Evolutionary conservation across 2,329 filamentous ascomycete genomes (phyloP), one percentile per base, ranked within the genome.

Genomic region (Apiospora saccharicola): DNA sequence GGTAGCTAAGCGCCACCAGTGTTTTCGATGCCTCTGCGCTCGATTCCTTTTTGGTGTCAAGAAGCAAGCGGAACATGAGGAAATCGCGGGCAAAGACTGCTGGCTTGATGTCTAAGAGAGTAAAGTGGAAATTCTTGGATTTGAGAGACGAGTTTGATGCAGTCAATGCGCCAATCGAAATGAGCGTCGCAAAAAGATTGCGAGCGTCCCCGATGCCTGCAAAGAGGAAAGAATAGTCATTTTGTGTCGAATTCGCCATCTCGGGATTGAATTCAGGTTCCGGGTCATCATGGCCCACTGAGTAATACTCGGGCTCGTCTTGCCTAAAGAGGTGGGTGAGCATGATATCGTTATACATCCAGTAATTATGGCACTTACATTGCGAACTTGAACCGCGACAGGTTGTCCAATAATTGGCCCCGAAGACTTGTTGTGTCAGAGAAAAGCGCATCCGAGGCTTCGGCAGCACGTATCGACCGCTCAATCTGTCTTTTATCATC

Each of bases 161-260:
- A 22, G 34, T 19, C 34, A 47, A 12, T 41, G 53, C 1, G 8
- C 43, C 14, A 8, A 75, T 34, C 30, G 24, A 24, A 67, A 69
- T 24, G n/a, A 79, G 70, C 8, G 76, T 74, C 5, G 34, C 16
- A 26, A 77, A 76, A 37, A 77, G 44, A 44, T 78, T 73, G 6
- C 75, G 75, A 22, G 72, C 77, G 57, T 79, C 77, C 14, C 78
- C 78, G 69, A 73, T 75, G 30, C 78, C 75, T 24, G 75, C 77
- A 67, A 78, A 75, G 46, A 79, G 70, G 22, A 77, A 72, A 4
- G 74, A 70, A 2, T 78, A 26, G 26, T 75, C 68, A 26, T 73
- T 70, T n/a, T 68, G n/a, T 6, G 57, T n/a, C 3, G 51, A 72
- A 8, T 57, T 34, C 13, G 57, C 34, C 24, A 71, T 51, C 10